Evolutionary conservation across 2,329 filamentous ascomycete genomes (phyloP), one percentile per base, ranked within the genome.

Genomic region (Diaporthe amygdali): DNA sequence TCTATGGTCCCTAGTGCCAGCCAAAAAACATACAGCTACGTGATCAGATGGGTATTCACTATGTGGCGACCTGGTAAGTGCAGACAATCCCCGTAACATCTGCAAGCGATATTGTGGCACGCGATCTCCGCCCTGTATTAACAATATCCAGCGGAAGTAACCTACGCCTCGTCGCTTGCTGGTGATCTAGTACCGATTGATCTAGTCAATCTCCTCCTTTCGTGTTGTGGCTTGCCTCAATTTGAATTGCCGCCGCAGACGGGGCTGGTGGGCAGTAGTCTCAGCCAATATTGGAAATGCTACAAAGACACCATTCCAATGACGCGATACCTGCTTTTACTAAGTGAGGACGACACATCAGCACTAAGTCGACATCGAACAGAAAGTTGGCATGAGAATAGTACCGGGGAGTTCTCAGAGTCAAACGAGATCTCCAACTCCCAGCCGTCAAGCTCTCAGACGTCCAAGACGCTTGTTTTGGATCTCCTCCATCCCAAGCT

Each of bases 11-110:
- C 94, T 2, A 91, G 89, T 71, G 89, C 89, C 44, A 93, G 89
- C 74, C 89, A 91, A 75, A 85, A 86, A 47, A 92, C 91, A 4
- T 91, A 90, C 46, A 92, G 90, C 74, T 90, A 93, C 76, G 87
- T 96, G 44, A 89, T 96, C 69, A 88, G 91, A 76, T 99, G 96
- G 96, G 80, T 96, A 1, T 91, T 95, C 76, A 88, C 91, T 41
- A 92, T 89, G 76, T 99, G 96, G 95, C 91, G 91, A 74, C 93
- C 95, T 74, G 91, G 94, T 96, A 84, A 79, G 88, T 80, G 22
- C 22, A 44, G 8, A 55, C 17, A 7, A 6, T 51, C 27, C 44
- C 8, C 51, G 10, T 5, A 10, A 2, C 8, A 66, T 66, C 61
- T 61, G 47, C 66, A 55, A 72, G 27, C 7, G 9, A 59, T 71